Percentiles rank a stretch among this genome's conserved stretches.
These are phyloP conservation scores for Moricandia arvensis DNA, from an alignment of 345 rosid species.

Conservation along the genomic window DNA sequence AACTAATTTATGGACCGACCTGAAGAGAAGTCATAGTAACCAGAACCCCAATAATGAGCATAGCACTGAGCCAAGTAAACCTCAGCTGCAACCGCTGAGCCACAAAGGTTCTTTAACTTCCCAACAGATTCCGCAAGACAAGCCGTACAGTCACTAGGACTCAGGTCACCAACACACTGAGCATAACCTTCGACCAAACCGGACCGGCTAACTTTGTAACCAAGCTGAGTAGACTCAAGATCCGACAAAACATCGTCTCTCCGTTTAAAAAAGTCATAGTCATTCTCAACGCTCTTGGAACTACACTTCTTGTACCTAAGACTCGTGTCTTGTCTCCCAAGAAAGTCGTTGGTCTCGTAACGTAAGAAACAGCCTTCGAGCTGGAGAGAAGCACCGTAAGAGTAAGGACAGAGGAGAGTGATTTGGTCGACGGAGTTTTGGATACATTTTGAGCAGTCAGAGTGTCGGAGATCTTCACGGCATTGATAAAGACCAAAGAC, in stretches of 20 bases:
- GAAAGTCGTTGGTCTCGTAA: slow-evolving; percentile 59
- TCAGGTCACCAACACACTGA: slow-evolving; percentile 87
- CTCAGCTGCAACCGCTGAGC: slow-evolving; percentile 81
- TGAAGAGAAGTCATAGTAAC: slow-evolving; percentile 34
- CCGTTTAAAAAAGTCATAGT: slow-evolving; percentile 60
- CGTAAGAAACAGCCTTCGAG: slow-evolving; percentile 68
- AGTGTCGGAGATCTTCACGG: slow-evolving; percentile 63
- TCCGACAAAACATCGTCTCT: slow-evolving; percentile 81
- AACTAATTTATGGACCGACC: slow-evolving; percentile 41
- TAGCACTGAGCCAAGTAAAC: slow-evolving; percentile 82
- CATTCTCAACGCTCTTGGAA: slow-evolving; percentile 45
- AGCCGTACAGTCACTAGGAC: slow-evolving; percentile 51
- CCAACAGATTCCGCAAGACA: slow-evolving; percentile 66
- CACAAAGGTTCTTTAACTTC: slow-evolving; percentile 63
- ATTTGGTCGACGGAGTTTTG: slow-evolving; percentile 63
- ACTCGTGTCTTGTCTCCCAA: slow-evolving; percentile 65
- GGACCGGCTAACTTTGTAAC: slow-evolving; percentile 74
- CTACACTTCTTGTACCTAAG: slow-evolving; percentile 76
- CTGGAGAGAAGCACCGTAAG: slow-evolving; percentile 33
- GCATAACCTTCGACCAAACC: slow-evolving; percentile 80
- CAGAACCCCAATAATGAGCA: slow-evolving; percentile 76
- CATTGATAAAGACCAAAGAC: slow-evolving; percentile 74
- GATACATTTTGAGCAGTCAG: slow-evolving; percentile 60
- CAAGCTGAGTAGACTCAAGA: slow-evolving; percentile 45
- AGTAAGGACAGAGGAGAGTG: slow-evolving; percentile 57